Base-by-base conservation (phyloP, 2,329 filamentous ascomycete genomes). In the Xylaria sp. region DNA sequence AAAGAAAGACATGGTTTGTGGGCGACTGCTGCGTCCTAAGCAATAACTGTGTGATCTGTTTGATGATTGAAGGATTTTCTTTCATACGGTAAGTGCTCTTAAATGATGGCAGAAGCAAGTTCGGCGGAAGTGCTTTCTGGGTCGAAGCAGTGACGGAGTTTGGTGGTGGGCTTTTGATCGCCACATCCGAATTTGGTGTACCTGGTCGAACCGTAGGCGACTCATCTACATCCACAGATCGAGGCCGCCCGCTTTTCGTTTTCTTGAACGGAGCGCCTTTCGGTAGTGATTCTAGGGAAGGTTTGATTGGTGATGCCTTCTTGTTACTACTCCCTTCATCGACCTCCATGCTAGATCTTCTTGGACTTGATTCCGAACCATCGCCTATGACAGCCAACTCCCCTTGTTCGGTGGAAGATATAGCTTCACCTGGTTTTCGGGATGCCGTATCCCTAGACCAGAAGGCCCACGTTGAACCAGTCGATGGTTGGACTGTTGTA, bases 391-490 rank as follows among this genome's bases (percentile, higher is more conserved):
- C 80, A 3, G 86, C 87, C 46, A 89, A 76, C 69, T 83, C 79
- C 23, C 80, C 86, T 66, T 74, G 71, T 69, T 81, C 84, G 35
- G 71, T 25, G 6, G 71, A 33, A 13, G 63, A 37, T 5, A 61
- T 40, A 10, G 71, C 56, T 49, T 77, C 77, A 0, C 69, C 72
- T 3, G 69, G 69, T 9, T 74, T 67, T 40, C 76, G 78, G 7
- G 78, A 73, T 0, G 74, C 67, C 1, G 80, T 75, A 66, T 89
- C 87, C 46, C 83, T 85, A 13, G 88, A 92, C 90, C 90, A 94
- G 67, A 94, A 93, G 0, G 89, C 90, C 91, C 91, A 94, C 0
- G 88, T 90, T 0, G 90, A 90, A 11, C 85, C 85, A 17, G 81
- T 79, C 15, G 82, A 78, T 4, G 81, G 81, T n/a, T 57, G 76